A percentile compares a stretch with the other conserved stretches of the same genome.
Conservation (phyloP, 2,329 filamentous ascomycete genomes). For the Diplodia sapinea region DNA sequence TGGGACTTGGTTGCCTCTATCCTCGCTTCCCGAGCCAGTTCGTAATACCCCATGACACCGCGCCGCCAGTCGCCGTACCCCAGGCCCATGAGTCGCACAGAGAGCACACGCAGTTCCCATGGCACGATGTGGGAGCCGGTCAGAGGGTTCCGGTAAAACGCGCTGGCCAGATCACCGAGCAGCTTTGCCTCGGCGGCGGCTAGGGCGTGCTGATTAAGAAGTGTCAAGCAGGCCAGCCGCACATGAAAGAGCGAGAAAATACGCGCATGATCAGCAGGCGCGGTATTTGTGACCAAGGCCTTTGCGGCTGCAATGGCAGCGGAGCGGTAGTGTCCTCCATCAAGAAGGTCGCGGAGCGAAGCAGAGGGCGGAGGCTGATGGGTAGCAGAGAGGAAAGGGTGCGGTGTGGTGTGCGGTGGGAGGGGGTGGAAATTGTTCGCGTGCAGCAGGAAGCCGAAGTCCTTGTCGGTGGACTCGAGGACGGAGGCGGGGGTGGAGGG, state of each 20-base stretch:
- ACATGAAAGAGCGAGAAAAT: slow-evolving; percentile 83
- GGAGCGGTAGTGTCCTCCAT: slow-evolving; percentile 77
- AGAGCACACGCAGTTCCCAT: slow-evolving; percentile 84
- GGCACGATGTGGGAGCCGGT: slow-evolving; percentile 67
- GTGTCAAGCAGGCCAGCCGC: slow-evolving; percentile 78
- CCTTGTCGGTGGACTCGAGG: slow-evolving; percentile 60
- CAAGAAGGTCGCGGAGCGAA: slow-evolving; percentile 70
- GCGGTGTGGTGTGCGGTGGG: slow-evolving; percentile 64
- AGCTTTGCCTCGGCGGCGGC: slow-evolving; percentile 67
- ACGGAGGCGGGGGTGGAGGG: slow-evolving; percentile 36
- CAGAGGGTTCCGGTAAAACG: slow-evolving; percentile 58
- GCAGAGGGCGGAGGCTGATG: slow-evolving; percentile 65
- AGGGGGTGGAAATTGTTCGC: slow-evolving; percentile 85
- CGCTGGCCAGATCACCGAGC: slow-evolving; percentile 65
- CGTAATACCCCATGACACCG: slow-evolving; percentile 88
- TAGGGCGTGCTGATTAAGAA: slow-evolving; percentile 69
- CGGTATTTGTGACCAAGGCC: slow-evolving; percentile 59
- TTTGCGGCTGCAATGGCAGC: slow-evolving; percentile 73
- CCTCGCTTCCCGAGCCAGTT: slow-evolving; percentile 80
- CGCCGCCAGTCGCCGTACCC: slow-evolving; percentile 84
- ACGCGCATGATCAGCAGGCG: slow-evolving; percentile 63
- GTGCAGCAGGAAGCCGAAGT: slow-evolving; percentile 80
- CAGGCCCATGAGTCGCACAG: slow-evolving; percentile 81
- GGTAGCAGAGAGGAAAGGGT: slow-evolving; percentile 71
- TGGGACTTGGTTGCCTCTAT: slow-evolving; percentile 60